These are phyloP conservation scores for Chaetomium strumarium DNA, from an alignment of 2,329 filamentous ascomycete genomes.

Conservation along the genomic window DNA sequence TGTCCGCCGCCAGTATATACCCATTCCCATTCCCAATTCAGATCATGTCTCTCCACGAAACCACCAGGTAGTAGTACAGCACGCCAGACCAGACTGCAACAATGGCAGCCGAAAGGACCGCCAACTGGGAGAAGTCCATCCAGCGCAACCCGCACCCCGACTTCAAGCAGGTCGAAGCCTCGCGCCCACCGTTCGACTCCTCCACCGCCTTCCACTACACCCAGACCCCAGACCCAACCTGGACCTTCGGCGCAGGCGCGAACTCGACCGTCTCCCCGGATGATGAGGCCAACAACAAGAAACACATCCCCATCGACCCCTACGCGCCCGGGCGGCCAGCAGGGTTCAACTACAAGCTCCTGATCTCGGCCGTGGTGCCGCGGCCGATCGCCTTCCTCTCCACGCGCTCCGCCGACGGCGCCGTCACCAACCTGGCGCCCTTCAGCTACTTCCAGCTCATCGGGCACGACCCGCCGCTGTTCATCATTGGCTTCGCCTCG, in stretches of 20 bases:
- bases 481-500: conserved; percentile 53
- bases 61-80: not conserved
- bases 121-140: conserved; percentile 29
- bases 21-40: not conserved
- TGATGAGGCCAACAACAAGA: conserved; percentile 34
- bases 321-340: conserved; percentile 63
- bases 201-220: conserved; percentile 47
- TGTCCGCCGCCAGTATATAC: conserved; percentile 10
- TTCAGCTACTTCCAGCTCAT: conserved; percentile 84
- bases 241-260: conserved; percentile 60
- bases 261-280: conserved; percentile 39
- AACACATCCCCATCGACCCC: conserved; percentile 75
- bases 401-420: conserved; percentile 54
- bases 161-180: conserved; percentile 66
- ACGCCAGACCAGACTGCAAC: conserved; percentile 1
- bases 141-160: conserved; percentile 66
- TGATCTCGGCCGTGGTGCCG: conserved; percentile 78
- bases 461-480: conserved; percentile 80
- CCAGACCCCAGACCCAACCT: conserved; percentile 58
- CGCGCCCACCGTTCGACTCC: conserved; percentile 55
- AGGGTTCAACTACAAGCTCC: conserved; percentile 80
- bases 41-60: not conserved
- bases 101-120: conserved; percentile 23
- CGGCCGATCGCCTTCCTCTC: conserved; percentile 68
- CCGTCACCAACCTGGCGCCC: conserved; percentile 69